A percentile compares a stretch with the other conserved stretches of the same genome.
Evolutionary conservation across 345 rosid genomes (phyloP).

Genomic region (Sonneratia caseolaris): DNA sequence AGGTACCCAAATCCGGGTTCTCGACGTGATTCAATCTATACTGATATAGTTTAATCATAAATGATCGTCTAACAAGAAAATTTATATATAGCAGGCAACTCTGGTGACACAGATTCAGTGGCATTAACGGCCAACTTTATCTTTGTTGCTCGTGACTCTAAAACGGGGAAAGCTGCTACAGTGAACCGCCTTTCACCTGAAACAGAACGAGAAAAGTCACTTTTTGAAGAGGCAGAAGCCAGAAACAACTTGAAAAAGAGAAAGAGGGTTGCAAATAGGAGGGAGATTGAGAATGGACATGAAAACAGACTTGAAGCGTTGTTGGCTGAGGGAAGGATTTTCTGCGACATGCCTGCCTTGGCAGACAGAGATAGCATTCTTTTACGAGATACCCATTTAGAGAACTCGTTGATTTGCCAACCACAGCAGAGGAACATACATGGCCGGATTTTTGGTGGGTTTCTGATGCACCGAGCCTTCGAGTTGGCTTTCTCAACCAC

Average conservation of each 20-base stretch:
- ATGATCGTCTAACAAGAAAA: background rate
- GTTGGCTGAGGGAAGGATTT: conserved; percentile 66
- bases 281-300: conserved; percentile 33
- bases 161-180: conserved; percentile 66
- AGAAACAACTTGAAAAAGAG: conserved; percentile 55
- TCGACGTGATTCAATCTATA: background rate
- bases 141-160: conserved; percentile 77
- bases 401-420: conserved; percentile 65
- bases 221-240: conserved; percentile 65
- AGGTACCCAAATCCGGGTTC: background rate
- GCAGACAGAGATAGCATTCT: conserved; percentile 84
- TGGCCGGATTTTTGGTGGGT: conserved; percentile 73
- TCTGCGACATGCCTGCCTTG: conserved; percentile 75
- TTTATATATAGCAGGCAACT: conserved; percentile 29
- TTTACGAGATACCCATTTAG: conserved; percentile 56
- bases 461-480: conserved; percentile 74
- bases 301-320: conserved; percentile 35
- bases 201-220: conserved; percentile 46
- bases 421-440: conserved; percentile 85
- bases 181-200: conserved; percentile 65
- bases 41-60: background rate
- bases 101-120: conserved; percentile 32
- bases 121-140: conserved; percentile 67
- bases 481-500: conserved; percentile 85
- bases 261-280: conserved; percentile 43